Evolutionary conservation across 2,329 filamentous ascomycete species (phyloP), one percentile per base, ranked within the genome.

Genomic region (Trichoderma koningii): DNA sequence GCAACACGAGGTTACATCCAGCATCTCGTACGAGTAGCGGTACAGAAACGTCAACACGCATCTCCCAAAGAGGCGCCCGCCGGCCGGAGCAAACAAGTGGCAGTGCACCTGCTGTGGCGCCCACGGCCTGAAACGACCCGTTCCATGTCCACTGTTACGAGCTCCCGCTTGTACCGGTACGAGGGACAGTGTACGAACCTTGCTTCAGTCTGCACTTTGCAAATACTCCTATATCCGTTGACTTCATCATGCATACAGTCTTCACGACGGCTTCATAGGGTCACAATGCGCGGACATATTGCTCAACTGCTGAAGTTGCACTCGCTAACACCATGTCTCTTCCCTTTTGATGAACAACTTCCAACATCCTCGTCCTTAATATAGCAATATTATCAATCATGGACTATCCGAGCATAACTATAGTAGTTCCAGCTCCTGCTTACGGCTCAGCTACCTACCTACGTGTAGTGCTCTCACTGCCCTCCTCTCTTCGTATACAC

Each of bases 41-140:
- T 52, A 52, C 50, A 15, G 38, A 17, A 14, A 21, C 17, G 56
- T 42, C 57, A 51, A 52, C 45, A 30, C 28, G 47, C 30, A 28
- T 52, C 45, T 59, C 45, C 56, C 30, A 26, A 50, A 50, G 45
- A 61, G 47, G 47, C 34, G 56, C 56, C 45, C 45, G 47, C 47
- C 47, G 56, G 45, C 30, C 45, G 56, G 57, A 62, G 26, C 61
- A 55, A 28, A 53, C 42, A 48, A 48, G 61, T 55, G 61, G 61
- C 61, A 64, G 61, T 64, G 61, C 61, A 63, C 48, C 59, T 52
- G 59, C 59, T 52, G 59, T 42, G 42, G 41, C 34, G 41, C 38
- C 47, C 48, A 44, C 23, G 41, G 44, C 62, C 62, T 64, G 63
- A 65, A 65, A 65, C 63, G 30, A 65, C 63, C 55, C 55, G 55